These are phyloP conservation scores for Xerophyta viscosa DNA, from an alignment of 106 monocot species.

Conservation along the genomic window DNA sequence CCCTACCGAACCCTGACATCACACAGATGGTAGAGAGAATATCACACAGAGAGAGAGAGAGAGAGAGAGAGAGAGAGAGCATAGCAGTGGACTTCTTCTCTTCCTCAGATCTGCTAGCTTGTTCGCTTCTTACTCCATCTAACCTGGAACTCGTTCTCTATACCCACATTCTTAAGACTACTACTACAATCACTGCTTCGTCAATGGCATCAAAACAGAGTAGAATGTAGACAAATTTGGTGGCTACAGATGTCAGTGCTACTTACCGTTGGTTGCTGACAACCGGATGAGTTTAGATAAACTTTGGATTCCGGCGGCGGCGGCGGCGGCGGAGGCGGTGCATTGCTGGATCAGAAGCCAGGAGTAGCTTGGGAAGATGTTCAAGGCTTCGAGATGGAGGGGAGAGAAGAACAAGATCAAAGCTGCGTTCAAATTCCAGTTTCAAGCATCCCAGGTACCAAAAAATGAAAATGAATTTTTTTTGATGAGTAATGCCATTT, in stretches of 20 bases:
- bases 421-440: constrained; percentile 81
- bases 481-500: too few relatives aligned
- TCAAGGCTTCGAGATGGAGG: constrained; percentile 74
- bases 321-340: background rate
- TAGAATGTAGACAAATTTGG: background rate
- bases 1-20: constrained; percentile 1
- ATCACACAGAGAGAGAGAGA: constrained; percentile 1
- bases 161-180: too few relatives aligned
- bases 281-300: background rate
- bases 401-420: constrained; percentile 87
- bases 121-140: constrained; percentile 2
- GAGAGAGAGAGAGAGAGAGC: background rate
- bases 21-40: background rate
- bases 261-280: background rate
- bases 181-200: too few relatives aligned
- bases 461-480: too few relatives aligned
- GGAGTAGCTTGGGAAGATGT: constrained; percentile 58
- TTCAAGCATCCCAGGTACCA: constrained; percentile 76
- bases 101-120: constrained; percentile 16
- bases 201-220: too few relatives aligned
- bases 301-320: background rate
- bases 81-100: background rate
- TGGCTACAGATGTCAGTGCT: background rate
- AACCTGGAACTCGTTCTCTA: background rate
- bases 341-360: background rate